These are phyloP conservation scores for Hortiboletus campestris DNA, from an alignment of 768 basidiomycete genomes.

Conservation along the genomic window DNA sequence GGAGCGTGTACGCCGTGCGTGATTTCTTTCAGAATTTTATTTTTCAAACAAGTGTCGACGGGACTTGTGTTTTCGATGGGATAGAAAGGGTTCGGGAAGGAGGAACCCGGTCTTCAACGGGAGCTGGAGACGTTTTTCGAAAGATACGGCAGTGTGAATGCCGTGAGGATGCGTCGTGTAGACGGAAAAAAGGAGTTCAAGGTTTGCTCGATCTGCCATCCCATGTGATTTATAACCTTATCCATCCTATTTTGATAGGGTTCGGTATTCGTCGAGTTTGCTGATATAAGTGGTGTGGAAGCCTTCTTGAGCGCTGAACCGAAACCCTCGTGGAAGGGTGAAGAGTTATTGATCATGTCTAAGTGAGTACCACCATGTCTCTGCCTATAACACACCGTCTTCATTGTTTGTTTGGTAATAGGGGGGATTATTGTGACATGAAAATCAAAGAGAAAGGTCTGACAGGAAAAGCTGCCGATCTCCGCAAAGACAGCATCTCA, in stretches of 20 bases:
- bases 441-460: slow-evolving; percentile 95
- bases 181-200: slow-evolving; percentile 86
- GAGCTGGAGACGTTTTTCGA: slow-evolving; percentile 79
- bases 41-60: not conserved
- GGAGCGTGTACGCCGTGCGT: slow-evolving; percentile 88
- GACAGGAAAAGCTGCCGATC: slow-evolving; percentile 63
- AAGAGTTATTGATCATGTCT: slow-evolving; percentile 79
- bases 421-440: slow-evolving; percentile 89
- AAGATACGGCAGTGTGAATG: slow-evolving; percentile 73
- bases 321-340: slow-evolving; percentile 76
- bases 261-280: slow-evolving; percentile 92
- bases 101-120: slow-evolving; percentile 60
- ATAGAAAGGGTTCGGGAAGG: slow-evolving; percentile 87
- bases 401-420: slow-evolving; percentile 26
- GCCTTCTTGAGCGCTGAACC: slow-evolving; percentile 79
- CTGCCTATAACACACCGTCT: not conserved
- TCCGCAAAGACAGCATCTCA: slow-evolving; percentile 55
- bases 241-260: slow-evolving; percentile 46
- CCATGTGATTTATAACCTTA: not conserved
- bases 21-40: slow-evolving; percentile 13
- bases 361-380: slow-evolving; percentile 53
- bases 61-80: not conserved
- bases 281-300: slow-evolving; percentile 63
- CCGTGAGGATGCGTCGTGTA: slow-evolving; percentile 82
- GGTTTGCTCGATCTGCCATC: slow-evolving; percentile 41